Conservation (phyloP, 805 yeast species). For the Ogataea methylovora region DNA sequence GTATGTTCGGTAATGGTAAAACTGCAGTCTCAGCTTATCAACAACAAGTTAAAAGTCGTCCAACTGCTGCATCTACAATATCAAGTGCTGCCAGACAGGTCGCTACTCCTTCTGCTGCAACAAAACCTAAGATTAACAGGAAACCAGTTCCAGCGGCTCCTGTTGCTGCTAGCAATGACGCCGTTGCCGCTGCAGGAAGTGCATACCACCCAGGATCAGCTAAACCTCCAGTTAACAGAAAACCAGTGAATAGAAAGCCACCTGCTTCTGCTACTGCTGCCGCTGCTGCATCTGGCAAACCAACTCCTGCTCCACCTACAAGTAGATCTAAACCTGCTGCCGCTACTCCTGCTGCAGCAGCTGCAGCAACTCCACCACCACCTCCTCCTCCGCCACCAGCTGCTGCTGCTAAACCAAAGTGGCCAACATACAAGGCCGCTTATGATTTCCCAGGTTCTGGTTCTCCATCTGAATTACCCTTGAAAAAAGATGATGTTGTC, state of each 20-base stretch:
- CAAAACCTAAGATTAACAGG: slow-evolving; percentile 11
- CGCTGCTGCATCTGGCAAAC: slow-evolving; percentile 14
- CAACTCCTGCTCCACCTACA: slow-evolving; percentile 2
- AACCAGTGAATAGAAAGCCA: slow-evolving; percentile 21
- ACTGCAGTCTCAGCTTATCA: slow-evolving; percentile 20
- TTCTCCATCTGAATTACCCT: slow-evolving; percentile 71
- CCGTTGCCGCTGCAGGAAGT: slow-evolving; percentile 9
- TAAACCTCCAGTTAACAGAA: neutral
- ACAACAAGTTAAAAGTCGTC: slow-evolving; percentile 9
- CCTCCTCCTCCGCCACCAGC: slow-evolving; percentile 66
- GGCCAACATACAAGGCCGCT: slow-evolving; percentile 76
- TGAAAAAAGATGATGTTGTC: slow-evolving; percentile 68
- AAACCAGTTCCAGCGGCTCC: slow-evolving; percentile 31
- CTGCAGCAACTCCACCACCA: slow-evolving; percentile 4
- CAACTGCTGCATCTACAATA: too few species aligned
- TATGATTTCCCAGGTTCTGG: slow-evolving; percentile 88
- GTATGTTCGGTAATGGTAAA: slow-evolving; percentile 17
- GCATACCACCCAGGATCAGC: slow-evolving; percentile 5
- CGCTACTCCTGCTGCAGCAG: slow-evolving; percentile 6
- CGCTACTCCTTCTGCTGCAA: slow-evolving; percentile 10
- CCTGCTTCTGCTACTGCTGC: slow-evolving; percentile 16
- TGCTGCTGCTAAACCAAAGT: slow-evolving; percentile 49
- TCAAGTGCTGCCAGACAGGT: slow-evolving; percentile 1
- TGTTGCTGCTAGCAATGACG: slow-evolving; percentile 33
- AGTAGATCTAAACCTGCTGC: slow-evolving; percentile 5